phyloP scores from a whole-genome alignment of 768 basidiomycete species.

The Termitomyces titanicus region DNA sequence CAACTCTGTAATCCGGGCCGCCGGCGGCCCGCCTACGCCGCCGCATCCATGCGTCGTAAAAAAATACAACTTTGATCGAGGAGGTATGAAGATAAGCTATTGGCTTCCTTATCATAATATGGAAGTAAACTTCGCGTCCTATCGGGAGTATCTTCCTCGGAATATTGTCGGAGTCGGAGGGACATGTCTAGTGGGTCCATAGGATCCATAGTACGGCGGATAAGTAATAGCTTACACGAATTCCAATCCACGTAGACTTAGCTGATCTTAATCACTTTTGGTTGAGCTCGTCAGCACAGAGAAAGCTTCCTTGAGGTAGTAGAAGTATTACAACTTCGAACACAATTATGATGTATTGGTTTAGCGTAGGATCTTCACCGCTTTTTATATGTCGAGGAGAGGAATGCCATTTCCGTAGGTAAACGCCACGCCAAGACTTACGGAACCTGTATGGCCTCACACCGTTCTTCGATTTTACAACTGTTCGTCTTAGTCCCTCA shows the following conservation, averaged over 20 bases:
- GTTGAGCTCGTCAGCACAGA: no score
- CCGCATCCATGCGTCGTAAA: not conserved
- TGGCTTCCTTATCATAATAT: constrained; percentile 17
- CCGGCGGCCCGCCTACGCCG: constrained; percentile 2
- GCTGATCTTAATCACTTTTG: no score
- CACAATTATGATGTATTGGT: no score
- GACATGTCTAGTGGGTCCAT: no score
- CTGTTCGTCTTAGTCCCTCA: not conserved
- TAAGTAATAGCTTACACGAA: no score
- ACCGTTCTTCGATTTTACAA: constrained; percentile 23
- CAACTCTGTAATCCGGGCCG: constrained; percentile 7
- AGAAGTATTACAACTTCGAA: no score
- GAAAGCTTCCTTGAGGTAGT: no score
- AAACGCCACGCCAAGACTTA: not conserved
- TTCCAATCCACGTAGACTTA: no score
- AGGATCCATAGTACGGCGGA: no score
- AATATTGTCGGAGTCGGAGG: not conserved
- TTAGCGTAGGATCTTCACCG: no score
- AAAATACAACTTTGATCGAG: constrained; percentile 19
- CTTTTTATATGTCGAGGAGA: no score
- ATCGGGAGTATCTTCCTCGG: not conserved
- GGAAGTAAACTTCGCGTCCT: not conserved
- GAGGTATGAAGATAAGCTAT: constrained; percentile 29
- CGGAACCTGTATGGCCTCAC: constrained; percentile 17
- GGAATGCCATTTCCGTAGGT: no score